A percentile compares a stretch with the other conserved stretches of the same genome.
These are phyloP conservation scores for Sequoia sempervirens DNA, from an alignment of 75 land plant genomes.

Conservation along the genomic window DNA sequence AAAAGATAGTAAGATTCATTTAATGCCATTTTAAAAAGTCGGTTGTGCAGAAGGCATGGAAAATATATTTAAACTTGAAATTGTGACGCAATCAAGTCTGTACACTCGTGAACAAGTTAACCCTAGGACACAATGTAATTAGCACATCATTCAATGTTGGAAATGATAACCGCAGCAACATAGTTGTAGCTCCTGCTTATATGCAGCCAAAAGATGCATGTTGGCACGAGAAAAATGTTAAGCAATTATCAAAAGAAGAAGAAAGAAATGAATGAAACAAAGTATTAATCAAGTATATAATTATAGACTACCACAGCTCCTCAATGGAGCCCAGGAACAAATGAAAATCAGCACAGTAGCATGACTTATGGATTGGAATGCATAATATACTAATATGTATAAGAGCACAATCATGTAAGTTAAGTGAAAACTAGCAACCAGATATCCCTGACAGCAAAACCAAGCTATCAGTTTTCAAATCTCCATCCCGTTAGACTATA, in stretches of 20 bases:
- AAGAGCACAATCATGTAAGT: not conserved
- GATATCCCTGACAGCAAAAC: not conserved
- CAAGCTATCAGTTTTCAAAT: not conserved
- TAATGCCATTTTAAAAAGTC: not conserved
- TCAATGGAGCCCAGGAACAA: not conserved
- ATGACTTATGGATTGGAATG: not conserved
- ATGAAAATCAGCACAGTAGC: not conserved
- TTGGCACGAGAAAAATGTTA: not conserved
- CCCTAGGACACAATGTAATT: not conserved
- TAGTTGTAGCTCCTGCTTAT: not conserved
- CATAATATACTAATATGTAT: not conserved
- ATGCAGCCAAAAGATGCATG: not conserved
- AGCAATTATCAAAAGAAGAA: not conserved
- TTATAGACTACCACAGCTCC: no score
- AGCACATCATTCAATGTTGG: not conserved
- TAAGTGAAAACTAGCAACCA: not conserved
- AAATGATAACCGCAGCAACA: not conserved
- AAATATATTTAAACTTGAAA: not conserved
- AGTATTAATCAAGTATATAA: not conserved
- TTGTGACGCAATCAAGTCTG: not conserved
- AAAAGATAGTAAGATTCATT: not conserved
- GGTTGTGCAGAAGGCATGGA: not conserved
- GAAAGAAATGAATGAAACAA: not conserved
- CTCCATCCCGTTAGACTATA: no score
- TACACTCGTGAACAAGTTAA: not conserved